A percentile compares a stretch with the other conserved stretches of the same genome.
Conservation (phyloP, 345 rosid species). For the Ceriops tagal region DNA sequence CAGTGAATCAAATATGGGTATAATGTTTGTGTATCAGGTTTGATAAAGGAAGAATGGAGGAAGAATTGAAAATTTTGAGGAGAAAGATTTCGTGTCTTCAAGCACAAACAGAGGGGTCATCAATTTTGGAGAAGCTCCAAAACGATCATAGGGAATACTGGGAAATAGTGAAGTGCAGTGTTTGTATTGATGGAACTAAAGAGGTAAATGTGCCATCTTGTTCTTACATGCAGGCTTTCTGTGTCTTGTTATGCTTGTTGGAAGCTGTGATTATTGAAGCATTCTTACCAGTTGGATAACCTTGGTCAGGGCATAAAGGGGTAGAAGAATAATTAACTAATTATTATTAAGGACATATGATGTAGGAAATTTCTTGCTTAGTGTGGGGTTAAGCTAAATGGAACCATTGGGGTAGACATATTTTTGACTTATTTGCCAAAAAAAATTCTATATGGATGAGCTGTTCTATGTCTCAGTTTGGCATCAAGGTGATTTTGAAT, state of each 20-base stretch:
- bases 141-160: constrained; percentile 79
- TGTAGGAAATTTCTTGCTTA: no score
- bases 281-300: neutral
- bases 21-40: constrained; percentile 44
- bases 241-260: neutral
- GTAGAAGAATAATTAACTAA: no score
- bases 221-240: neutral
- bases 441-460: no score
- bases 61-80: constrained; percentile 60
- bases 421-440: no score
- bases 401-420: no score
- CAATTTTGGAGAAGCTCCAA: constrained; percentile 60
- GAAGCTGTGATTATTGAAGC: neutral
- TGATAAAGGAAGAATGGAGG: constrained; percentile 70
- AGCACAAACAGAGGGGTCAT: constrained; percentile 64
- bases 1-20: constrained; percentile 3
- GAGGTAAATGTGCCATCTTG: constrained; percentile 47
- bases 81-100: constrained; percentile 61
- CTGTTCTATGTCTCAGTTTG: no score
- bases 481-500: no score
- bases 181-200: constrained; percentile 80
- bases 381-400: no score
- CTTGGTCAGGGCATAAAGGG: no score
- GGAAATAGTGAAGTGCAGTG: constrained; percentile 86
- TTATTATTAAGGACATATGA: no score